Base-by-base conservation (phyloP, 2,329 filamentous ascomycete genomes). In the Pestalotiopsis sp. region DNA sequence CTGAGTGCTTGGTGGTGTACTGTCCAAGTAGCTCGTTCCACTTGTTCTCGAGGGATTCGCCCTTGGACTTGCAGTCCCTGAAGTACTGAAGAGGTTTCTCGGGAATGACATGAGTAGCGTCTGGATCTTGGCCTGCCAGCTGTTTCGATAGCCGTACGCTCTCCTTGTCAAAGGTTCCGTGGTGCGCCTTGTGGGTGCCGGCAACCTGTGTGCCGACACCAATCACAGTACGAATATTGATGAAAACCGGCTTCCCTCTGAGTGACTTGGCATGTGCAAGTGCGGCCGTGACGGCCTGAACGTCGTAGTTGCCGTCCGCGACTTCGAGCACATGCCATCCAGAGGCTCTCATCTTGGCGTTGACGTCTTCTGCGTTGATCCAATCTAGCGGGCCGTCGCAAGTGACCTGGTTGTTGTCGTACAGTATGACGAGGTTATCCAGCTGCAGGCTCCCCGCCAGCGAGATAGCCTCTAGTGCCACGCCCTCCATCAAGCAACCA, bases 331-430 rank as follows among this genome's bases (percentile, higher is more conserved):
- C 84, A 23, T 86, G 73, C 84, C 85, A 89, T 0, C 86, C 86
- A 27, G 77, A 82, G 0, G 86, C 85, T 6, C 78, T 74, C 85
- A 88, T 87, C 75, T 88, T 88, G 3, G 79, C 77, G 68, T 88
- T 87, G 60, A 87, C 77, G 67, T 88, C 85, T 71, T 89, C 86
- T 1, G 80, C 85, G 69, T 86, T 86, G 2, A 82, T 77, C 82
- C 68, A 68, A 39, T 69, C 84, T 0, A 88, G 82, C 0, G 82
- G 81, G 1, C 87, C 86, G 67, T 88, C 86, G 68, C 86, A 88
- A 4, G 86, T 88, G 45, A 89, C 81, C 69, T 86, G 82, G 73
- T 89, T 88, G 74, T 89, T 88, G 72, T 89, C 87, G 69, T 88
- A 88, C 20, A 88, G 83, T 14, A 88, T 73, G 0, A 81, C 83